These are phyloP conservation scores for Pichia exigua DNA, from an alignment of 805 yeast species.

Conservation along the genomic window DNA sequence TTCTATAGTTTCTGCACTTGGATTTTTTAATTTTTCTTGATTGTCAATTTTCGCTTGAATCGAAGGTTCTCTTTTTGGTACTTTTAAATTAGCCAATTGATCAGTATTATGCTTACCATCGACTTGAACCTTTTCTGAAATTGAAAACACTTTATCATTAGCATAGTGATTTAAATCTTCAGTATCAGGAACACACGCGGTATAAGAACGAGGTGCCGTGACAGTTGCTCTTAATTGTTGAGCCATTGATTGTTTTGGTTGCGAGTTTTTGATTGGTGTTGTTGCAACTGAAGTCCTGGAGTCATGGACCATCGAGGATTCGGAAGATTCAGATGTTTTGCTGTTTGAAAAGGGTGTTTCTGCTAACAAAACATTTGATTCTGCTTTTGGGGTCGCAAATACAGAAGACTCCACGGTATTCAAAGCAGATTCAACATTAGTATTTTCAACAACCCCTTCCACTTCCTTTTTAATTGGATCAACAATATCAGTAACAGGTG, in stretches of 20 bases:
- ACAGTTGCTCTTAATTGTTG: conserved; percentile 35
- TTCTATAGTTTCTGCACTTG: not conserved
- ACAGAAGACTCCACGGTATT: not conserved
- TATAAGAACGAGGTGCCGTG: conserved; percentile 15
- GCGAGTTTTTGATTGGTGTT: not conserved
- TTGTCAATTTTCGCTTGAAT: conserved; percentile 11
- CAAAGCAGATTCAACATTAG: not conserved
- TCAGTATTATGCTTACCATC: not conserved
- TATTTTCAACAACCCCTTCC: not conserved
- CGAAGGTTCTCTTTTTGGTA: conserved; percentile 28
- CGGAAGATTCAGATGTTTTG: conserved; percentile 4
- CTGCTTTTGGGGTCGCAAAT: not conserved
- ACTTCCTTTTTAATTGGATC: not conserved
- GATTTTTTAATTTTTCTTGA: not conserved
- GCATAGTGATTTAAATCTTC: not conserved
- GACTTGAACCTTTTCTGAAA: conserved; percentile 1
- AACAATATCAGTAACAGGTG: not conserved
- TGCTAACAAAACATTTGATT: not conserved
- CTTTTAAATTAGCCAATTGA: conserved; percentile 9
- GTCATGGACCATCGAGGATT: conserved; percentile 1
- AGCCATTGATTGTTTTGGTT: conserved; percentile 30
- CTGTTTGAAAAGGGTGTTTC: not conserved
- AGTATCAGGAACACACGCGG: not conserved
- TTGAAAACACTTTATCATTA: not conserved
- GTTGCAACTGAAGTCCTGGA: not conserved